A percentile compares a stretch with the other conserved stretches of the same genome.
Evolutionary conservation across 352 stramenopile species (phyloP).

Genomic region (Lagenidium sp.): DNA sequence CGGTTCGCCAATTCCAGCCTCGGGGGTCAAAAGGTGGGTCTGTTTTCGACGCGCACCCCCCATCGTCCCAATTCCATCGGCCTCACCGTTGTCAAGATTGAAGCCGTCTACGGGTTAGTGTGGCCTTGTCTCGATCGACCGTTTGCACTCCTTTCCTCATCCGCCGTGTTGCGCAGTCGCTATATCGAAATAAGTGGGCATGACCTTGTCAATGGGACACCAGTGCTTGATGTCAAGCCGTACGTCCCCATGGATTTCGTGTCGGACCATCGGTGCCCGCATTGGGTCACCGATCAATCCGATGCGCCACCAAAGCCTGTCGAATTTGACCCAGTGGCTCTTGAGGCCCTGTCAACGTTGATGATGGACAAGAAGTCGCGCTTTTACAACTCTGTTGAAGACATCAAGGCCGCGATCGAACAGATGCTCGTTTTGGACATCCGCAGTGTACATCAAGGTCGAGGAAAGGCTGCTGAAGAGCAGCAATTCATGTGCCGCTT

Average conservation of each 20-base stretch:
- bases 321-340: conserved; percentile 24
- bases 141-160: too few species aligned
- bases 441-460: conserved; percentile 70
- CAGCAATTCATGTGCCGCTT: conserved; percentile 71
- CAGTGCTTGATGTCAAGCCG: conserved; percentile 97
- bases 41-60: conserved; percentile 95
- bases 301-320: conserved; percentile 37
- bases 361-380: conserved; percentile 26
- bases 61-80: conserved; percentile 96
- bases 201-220: conserved; percentile 95
- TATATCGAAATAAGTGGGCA: conserved; percentile 89
- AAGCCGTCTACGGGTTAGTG: conserved; percentile 60
- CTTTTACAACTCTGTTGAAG: conserved; percentile 52
- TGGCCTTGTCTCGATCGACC: neutral
- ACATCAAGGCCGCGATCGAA: conserved; percentile 52
- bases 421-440: conserved; percentile 82
- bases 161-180: conserved; percentile 22
- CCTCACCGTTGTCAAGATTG: conserved; percentile 87
- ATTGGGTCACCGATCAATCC: conserved; percentile 58
- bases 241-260: conserved; percentile 90
- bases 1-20: conserved; percentile 18
- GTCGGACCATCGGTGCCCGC: conserved; percentile 35
- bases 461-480: conserved; percentile 34
- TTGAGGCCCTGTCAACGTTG: conserved; percentile 26
- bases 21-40: conserved; percentile 79